Evolutionary conservation across 352 stramenopile genomes (phyloP).

Genomic region (Phytophthora pinifolia): DNA sequence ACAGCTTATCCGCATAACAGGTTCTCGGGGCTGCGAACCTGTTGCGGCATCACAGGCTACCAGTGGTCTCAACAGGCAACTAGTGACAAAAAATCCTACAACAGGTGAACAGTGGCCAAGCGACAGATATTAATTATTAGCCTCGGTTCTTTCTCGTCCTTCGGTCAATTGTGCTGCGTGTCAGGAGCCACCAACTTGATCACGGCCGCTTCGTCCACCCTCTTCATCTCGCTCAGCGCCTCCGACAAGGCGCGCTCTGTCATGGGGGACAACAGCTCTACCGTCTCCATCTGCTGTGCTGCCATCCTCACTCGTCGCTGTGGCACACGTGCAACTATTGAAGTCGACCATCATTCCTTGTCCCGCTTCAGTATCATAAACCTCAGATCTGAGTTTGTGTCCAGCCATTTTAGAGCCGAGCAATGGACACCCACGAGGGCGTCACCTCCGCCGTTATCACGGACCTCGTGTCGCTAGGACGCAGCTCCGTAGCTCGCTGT

Average conservation of each 20-base stretch:
- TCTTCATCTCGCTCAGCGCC: slow-evolving; percentile 8
- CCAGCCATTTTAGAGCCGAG: not conserved
- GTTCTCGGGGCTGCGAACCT: too few species aligned
- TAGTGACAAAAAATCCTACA: too few species aligned
- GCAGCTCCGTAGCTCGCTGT: slow-evolving; percentile 13
- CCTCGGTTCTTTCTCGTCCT: not conserved
- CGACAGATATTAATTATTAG: not conserved
- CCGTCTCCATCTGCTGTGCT: slow-evolving; percentile 5
- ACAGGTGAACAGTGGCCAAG: too few species aligned
- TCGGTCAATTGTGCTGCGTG: slow-evolving; percentile 6
- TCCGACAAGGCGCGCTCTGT: slow-evolving; percentile 8
- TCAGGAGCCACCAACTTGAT: slow-evolving; percentile 13
- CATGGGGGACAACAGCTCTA: slow-evolving; percentile 22
- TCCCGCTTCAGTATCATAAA: too few species aligned
- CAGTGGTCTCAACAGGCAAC: too few species aligned
- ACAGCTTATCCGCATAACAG: too few species aligned
- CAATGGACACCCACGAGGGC: slow-evolving; percentile 34
- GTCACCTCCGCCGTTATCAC: slow-evolving; percentile 27
- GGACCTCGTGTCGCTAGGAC: slow-evolving; percentile 26
- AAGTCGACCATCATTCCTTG: too few species aligned
- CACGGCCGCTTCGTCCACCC: not conserved
- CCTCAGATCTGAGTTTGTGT: too few species aligned
- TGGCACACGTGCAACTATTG: not conserved
- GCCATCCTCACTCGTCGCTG: not conserved
- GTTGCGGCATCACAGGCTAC: too few species aligned